Evolutionary conservation across 176 grass and related monocot species (phyloP), one percentile per base, ranked within the genome.

Genomic region (Eragrostis nindensis): DNA sequence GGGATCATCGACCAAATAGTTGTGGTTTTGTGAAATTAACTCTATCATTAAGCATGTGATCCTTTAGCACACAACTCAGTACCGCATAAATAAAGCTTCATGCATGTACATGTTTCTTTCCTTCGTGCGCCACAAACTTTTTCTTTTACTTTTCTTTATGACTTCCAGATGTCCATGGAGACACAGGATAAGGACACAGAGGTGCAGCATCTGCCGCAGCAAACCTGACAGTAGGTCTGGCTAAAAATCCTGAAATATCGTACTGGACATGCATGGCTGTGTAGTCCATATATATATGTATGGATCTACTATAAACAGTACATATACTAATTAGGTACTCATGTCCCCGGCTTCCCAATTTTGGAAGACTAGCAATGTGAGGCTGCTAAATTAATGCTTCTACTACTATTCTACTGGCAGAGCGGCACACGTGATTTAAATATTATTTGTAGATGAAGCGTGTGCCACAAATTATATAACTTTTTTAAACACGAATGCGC

Each of bases 141-240:
- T 66, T 40, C 27, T 67, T 16, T 17, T 11, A 50, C 45, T 26
- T 79, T 52, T 66, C 29, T 66, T 66, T 66, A 18, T 7, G 29
- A 79, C 76, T 39, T 53, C 62, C 76, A 41, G 61, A 78, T 52
- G 62, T 40, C 27, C 76, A 78, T 78, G 62, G 59, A 21, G 24
- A 62, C 56, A 76, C 22, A 29, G 40, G 29, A 47, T 30, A 62
- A n/a, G 24, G 24, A 8, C 43, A 1, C 18, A 48, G 29, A 77
- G 75, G 75, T 49, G 16, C 75, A 77, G 59, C 60, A 30, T 17
- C 75, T 78, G 43, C 19, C 1, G 49, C 32, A 54, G 19, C 36
- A 40, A 22, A 56, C 50, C 18, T 56, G 19, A 24, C 71, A 74
- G 43, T 48, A 29, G 22, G 43, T 26, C 41, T 18, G 57, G 24